These are phyloP conservation scores for Tribonema minus DNA, from an alignment of 108 stramenopile species.

Conservation along the genomic window DNA sequence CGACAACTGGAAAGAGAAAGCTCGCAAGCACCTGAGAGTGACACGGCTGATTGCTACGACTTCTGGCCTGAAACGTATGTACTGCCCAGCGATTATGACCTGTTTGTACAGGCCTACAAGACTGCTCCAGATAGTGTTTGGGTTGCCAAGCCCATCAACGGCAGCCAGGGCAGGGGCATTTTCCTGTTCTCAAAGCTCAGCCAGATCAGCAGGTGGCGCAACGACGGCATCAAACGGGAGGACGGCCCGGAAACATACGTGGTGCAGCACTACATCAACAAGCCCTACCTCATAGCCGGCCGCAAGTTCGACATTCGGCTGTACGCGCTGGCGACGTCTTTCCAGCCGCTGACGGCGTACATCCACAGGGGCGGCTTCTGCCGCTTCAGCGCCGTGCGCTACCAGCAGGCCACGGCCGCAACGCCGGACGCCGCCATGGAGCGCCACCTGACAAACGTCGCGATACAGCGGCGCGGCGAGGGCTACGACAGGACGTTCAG, in stretches of 20 bases:
- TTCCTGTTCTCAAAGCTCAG: conserved; percentile 59
- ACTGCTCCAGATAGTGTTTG: conserved; percentile 44
- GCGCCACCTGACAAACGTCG: conserved; percentile 79
- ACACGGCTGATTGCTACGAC: conserved; percentile 25
- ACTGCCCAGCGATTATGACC: conserved; percentile 60
- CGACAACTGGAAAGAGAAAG: conserved; percentile 44
- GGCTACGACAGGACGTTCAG: conserved; percentile 57
- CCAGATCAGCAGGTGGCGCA: conserved; percentile 60
- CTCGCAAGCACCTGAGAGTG: neutral
- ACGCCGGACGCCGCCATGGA: conserved; percentile 60
- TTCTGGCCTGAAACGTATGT: conserved; percentile 61
- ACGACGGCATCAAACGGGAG: conserved; percentile 34
- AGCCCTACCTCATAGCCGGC: conserved; percentile 71
- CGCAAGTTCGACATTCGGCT: conserved; percentile 80
- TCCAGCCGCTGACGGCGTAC: conserved; percentile 63
- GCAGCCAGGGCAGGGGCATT: conserved; percentile 62
- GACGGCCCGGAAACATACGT: conserved; percentile 51
- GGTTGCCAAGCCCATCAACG: conserved; percentile 66
- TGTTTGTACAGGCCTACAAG: conserved; percentile 62
- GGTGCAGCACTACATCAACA: conserved; percentile 69
- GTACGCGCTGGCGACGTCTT: conserved; percentile 71
- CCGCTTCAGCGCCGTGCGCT: conserved; percentile 59
- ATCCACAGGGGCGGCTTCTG: conserved; percentile 27
- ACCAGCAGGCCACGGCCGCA: conserved; percentile 58
- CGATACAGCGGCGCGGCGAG: conserved; percentile 65